Evolutionary conservation across 164 flowering plant genomes (phyloP).

Genomic region (Dillenia suffruticosa): DNA sequence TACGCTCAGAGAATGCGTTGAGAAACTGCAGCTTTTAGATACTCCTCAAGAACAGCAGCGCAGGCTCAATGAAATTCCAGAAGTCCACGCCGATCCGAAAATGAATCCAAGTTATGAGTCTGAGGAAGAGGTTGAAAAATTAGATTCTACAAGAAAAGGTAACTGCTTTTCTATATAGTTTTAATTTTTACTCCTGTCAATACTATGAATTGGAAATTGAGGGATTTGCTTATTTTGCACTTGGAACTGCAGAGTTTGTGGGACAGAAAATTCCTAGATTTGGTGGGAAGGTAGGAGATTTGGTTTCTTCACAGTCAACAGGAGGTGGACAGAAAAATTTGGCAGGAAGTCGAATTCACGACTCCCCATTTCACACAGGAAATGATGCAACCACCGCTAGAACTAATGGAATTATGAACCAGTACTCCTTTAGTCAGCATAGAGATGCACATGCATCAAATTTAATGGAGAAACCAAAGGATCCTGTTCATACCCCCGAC

Average conservation of each 20-base stretch:
- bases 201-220: neutral
- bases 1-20: conserved; percentile 95
- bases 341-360: too few species aligned
- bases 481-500: conserved; percentile 5
- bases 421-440: conserved; percentile 40
- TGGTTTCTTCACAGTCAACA: conserved; percentile 42
- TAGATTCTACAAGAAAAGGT: conserved; percentile 61
- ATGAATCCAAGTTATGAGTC: conserved; percentile 93
- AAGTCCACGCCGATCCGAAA: conserved; percentile 80
- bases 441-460: conserved; percentile 27
- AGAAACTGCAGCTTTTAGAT: conserved; percentile 77
- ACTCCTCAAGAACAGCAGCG: conserved; percentile 83
- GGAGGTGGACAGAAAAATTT: conserved; percentile 38
- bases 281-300: conserved; percentile 48
- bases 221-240: neutral
- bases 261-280: conserved; percentile 46
- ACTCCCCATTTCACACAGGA: conserved; percentile 15
- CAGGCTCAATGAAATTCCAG: conserved; percentile 81
- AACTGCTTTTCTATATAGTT: neutral
- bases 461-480: conserved; percentile 33
- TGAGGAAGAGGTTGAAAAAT: conserved; percentile 67
- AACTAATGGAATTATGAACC: conserved; percentile 30
- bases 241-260: conserved; percentile 2
- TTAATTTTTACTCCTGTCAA: neutral
- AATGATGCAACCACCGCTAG: conserved; percentile 17